Base-by-base conservation (phyloP, 2,329 filamentous ascomycete genomes). In the Claviceps africana region DNA sequence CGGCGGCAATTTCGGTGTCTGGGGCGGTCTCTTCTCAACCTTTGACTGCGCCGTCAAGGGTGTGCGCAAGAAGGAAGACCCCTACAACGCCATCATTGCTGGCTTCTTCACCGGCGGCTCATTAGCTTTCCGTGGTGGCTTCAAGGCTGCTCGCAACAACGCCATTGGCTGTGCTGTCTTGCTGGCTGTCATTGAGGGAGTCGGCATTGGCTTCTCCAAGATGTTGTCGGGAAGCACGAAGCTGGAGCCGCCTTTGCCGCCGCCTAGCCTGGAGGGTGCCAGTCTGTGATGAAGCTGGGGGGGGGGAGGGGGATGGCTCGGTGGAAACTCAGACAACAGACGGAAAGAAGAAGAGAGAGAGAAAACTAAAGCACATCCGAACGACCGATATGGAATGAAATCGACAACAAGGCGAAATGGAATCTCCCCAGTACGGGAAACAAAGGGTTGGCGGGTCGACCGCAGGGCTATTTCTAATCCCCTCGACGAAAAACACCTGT, bases 21-120 rank as follows among this genome's bases (percentile, higher is more conserved):
- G 93, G 91, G 91, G 93, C 66, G 93, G 93, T 59, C 75, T 97
- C 53, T 97, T 97, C 77, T 88, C 83, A 62, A 94, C 88, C 56
- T 97, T 91, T 65, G 93, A 98, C 73, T 98, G 93, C 74, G 86
- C 90, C 22, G 86, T 96, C 56, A 98, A 97, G 77, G 91, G 91
- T 53, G 74, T 91, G 53, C 77, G 89, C 58, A 88, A 93, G 77
- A 97, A 96, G 83, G 93, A 98, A 70, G 93, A 97, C 67, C 89
- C 93, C 15, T 97, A 89, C 75, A 97, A 97, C 72, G 89, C 90
- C 63, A 97, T 98, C 67, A 94, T 91, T 61, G 93, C 91, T 43
- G 93, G 93, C 51, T 96, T 96, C 77, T 91, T 96, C 70, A 97
- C 93, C 4, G 90, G 89, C 63, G 93, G 93, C 60, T 82, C 91